phyloP scores from a whole-genome alignment of 805 yeast species.

The Suhomyces sp. region DNA sequence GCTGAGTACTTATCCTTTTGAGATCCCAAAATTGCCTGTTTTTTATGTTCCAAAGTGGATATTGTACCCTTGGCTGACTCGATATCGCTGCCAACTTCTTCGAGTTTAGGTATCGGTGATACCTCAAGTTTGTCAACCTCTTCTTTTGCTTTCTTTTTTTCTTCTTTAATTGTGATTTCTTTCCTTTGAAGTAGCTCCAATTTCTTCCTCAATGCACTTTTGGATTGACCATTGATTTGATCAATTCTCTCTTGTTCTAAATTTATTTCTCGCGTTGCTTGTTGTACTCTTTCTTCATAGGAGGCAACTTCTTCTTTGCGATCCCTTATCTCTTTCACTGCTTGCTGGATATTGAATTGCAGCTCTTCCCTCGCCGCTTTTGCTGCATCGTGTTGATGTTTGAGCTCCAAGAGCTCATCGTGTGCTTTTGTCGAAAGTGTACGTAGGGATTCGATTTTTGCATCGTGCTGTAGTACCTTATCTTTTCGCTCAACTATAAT shows the following conservation, averaged over 20 bases:
- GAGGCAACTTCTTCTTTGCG: conserved; percentile 15
- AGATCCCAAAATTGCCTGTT: conserved; percentile 14
- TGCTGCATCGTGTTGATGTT: conserved; percentile 20
- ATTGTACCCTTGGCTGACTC: conserved; percentile 7
- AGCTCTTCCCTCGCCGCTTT: conserved; percentile 34
- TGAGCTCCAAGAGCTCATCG: conserved; percentile 4
- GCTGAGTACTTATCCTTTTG: conserved; percentile 43
- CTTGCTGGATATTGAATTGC: conserved; percentile 2
- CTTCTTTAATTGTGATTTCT: conserved; percentile 15
- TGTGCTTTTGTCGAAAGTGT: conserved; percentile 1
- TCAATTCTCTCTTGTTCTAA: conserved; percentile 41
- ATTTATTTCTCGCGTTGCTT: conserved; percentile 20
- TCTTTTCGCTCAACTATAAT: conserved; percentile 6
- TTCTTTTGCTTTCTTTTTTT: conserved; percentile 10
- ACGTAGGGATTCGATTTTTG: conserved; percentile 14
- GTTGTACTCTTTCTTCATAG: conserved; percentile 11
- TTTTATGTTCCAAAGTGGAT: conserved; percentile 10
- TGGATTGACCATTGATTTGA: conserved; percentile 44
- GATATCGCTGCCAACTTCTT: conserved; percentile 2
- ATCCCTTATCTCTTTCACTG: conserved; percentile 15
- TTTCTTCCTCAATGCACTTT: conserved; percentile 27
- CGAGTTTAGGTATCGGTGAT: conserved; percentile 1
- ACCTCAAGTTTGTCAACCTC: conserved; percentile 15
- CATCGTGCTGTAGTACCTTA: conserved; percentile 6
- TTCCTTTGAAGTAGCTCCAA: conserved; percentile 22